Base-by-base conservation (phyloP, 2,329 filamentous ascomycete species). In the Xylariaceae sp. region DNA sequence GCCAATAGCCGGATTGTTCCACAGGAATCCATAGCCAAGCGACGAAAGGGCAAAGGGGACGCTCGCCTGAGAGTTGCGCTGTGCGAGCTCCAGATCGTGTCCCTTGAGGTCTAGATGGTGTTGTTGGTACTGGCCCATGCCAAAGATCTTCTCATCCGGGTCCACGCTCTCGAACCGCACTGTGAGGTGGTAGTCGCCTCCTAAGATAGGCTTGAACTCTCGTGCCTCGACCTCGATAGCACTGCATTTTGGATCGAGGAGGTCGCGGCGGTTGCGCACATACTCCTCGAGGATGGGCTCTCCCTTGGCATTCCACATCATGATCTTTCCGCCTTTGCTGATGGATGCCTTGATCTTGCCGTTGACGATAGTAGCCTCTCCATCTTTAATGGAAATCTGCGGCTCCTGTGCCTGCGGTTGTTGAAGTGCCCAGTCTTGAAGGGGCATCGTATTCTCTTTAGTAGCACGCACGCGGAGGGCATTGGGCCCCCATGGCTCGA, bases 41-140 rank as follows among this genome's bases (percentile, higher is more conserved):
- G 78, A 83, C 0, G 81, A 85, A 0, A 87, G 64, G 0, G 79
- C 77, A 65, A 87, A 88, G 0, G 85, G 85, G 0, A 88, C 78
- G 43, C 78, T 84, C 3, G 84, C 84, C 66, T 88, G 85, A 0
- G 83, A 86, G 64, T 88, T 88, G 1, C 84, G 78, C 30, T 88
- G 85, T 0, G 85, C 84, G 2, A 88, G 76, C 63, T 88, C 85
- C 1, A 87, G 67, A 51, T 87, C 83, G 0, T 74, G 64, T 0
- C 85, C 85, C 60, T 87, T 87, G 42, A 87, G 73, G 63, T 87
- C 77, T n/a, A 88, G 72, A 45, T 74, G 77, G 0, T 82, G 80
- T 59, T 88, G 84, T 62, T 88, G 85, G 55, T 88, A 87, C 67
- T 88, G 85, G 0, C 85, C 85, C 84, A 87, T 87, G 16, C 85